Conservation (phyloP, 305 asterid species). For the Withania somnifera region DNA sequence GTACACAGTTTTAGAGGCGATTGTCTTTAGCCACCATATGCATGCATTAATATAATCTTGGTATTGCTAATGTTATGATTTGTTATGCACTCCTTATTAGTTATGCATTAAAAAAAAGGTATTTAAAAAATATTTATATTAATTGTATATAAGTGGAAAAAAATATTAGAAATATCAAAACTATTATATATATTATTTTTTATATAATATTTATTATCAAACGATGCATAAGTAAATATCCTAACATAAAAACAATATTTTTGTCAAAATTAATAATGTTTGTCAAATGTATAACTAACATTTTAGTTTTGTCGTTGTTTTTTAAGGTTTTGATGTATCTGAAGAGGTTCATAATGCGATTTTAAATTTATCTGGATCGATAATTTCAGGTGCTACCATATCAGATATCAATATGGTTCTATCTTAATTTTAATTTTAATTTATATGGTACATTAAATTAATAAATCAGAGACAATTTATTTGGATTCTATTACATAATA, state of each 20-base stretch:
- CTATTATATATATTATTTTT: too few species aligned
- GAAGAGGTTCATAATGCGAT: neutral
- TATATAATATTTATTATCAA: too few species aligned
- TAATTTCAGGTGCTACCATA: neutral
- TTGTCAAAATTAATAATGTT: neutral
- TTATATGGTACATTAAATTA: neutral
- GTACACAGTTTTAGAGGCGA: too few species aligned
- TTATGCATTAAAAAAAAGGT: too few species aligned
- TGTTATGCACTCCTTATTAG: too few species aligned
- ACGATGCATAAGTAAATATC: neutral
- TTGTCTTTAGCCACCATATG: too few species aligned
- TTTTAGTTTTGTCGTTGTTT: neutral
- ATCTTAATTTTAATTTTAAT: neutral
- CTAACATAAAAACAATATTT: neutral
- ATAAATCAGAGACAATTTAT: neutral
- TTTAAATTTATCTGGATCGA: neutral
- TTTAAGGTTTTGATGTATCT: neutral
- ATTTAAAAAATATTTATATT: too few species aligned
- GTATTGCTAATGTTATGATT: too few species aligned
- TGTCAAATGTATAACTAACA: too few species aligned
- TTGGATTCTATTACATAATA: neutral
- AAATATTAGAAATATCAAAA: too few species aligned
- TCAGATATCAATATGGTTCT: neutral
- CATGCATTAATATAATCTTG: too few species aligned
- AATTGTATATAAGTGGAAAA: too few species aligned